A percentile compares a stretch with the other conserved stretches of the same genome.
Conservation (phyloP, 2,329 filamentous ascomycete genomes). For the Aspergillus unguis region DNA sequence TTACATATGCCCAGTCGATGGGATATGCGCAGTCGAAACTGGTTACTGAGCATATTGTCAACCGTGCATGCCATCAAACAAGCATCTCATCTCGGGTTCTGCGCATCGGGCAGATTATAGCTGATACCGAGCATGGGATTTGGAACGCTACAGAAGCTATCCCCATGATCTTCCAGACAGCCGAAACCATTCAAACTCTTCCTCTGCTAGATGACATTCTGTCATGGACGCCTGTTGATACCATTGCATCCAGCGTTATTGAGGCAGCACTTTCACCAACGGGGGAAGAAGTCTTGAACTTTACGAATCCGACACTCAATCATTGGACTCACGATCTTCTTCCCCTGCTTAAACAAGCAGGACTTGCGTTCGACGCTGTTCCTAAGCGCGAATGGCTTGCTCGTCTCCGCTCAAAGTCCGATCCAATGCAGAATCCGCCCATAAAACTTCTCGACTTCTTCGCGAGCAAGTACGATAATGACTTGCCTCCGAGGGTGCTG, state of each 20-base stretch:
- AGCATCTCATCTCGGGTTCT: conserved; percentile 21
- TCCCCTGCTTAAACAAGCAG: conserved; percentile 48
- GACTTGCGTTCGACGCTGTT: conserved; percentile 34
- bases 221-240: conserved; percentile 46
- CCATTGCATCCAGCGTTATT: conserved; percentile 36
- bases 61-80: conserved; percentile 17
- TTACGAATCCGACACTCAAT: conserved; percentile 51
- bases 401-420: conserved; percentile 46
- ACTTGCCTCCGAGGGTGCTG: conserved; percentile 16
- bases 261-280: conserved; percentile 20
- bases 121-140: conserved; percentile 22
- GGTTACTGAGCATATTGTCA: conserved; percentile 31
- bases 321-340: conserved; percentile 47
- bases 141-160: conserved; percentile 18
- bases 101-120: conserved; percentile 35
- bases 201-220: conserved; percentile 45
- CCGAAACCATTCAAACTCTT: conserved; percentile 43
- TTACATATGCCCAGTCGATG: conserved; percentile 19
- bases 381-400: conserved; percentile 27
- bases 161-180: conserved; percentile 47
- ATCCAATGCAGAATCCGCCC: conserved; percentile 49
- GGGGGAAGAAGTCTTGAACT: conserved; percentile 33
- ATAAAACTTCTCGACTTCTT: conserved; percentile 56
- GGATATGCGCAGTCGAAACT: conserved; percentile 37
- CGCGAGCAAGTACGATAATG: conserved; percentile 49